phyloP scores from a whole-genome alignment of 495 filamentous ascomycete species.

The Schizothecium vesticola region DNA sequence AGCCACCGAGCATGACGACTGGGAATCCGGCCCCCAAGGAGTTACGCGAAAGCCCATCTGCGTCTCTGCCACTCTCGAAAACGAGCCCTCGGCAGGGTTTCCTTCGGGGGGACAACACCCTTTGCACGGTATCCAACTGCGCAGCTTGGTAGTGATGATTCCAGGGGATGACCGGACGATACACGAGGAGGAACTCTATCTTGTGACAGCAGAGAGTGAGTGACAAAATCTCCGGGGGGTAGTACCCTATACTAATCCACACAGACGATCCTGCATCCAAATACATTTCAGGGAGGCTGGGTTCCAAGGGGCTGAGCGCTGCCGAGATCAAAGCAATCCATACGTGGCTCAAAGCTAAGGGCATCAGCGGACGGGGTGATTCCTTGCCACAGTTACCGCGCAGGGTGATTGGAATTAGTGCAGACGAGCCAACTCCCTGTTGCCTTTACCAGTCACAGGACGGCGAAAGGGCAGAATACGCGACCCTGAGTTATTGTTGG shows the following conservation, averaged over 20 bases:
- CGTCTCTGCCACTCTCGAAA: neutral
- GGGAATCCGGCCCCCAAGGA: neutral
- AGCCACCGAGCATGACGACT: neutral
- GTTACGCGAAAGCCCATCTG: neutral
- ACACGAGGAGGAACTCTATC: no score
- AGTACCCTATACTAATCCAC: no score
- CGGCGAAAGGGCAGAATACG: neutral
- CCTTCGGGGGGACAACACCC: neutral
- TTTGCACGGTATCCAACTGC: neutral
- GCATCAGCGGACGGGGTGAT: neutral
- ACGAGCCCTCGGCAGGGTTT: neutral
- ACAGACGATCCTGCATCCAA: neutral
- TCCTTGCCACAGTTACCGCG: neutral
- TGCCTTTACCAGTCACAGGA: neutral
- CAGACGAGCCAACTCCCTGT: neutral
- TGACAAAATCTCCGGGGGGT: no score
- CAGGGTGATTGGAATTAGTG: neutral
- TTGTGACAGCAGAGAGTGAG: no score
- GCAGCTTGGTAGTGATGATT: neutral
- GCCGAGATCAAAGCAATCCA: neutral
- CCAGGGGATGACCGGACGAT: neutral
- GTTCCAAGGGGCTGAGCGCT: neutral
- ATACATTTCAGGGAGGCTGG: neutral
- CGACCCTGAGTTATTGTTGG: no score
- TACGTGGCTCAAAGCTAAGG: neutral